phyloP scores from a whole-genome alignment of 2,329 filamentous ascomycete species.

The Hypoxylon sp. region DNA sequence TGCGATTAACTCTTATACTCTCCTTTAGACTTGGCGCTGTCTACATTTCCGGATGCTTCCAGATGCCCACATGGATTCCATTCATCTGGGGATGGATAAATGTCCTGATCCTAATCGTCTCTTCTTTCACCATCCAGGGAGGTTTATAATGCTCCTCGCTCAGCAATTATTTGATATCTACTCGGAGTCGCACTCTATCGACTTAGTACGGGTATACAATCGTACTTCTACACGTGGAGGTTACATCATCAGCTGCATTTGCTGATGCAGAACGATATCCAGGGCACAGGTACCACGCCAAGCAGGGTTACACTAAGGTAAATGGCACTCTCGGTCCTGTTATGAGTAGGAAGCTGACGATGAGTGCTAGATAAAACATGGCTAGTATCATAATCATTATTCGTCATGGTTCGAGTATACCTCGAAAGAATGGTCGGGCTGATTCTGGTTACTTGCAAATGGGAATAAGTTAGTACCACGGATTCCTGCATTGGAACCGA shows the following conservation, averaged over 20 bases:
- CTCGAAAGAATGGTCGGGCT: background rate
- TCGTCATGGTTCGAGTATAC: background rate
- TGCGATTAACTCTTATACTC: constrained; percentile 14
- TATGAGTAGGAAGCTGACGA: background rate
- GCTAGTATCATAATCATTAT: background rate
- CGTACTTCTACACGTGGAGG: background rate
- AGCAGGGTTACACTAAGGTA: background rate
- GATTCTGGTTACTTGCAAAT: background rate
- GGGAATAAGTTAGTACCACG: background rate
- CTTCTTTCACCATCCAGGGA: constrained; percentile 93
- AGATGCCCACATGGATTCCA: constrained; percentile 95
- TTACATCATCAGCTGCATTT: background rate
- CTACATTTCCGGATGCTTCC: constrained; percentile 85
- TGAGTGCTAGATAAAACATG: background rate
- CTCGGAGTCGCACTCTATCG: background rate
- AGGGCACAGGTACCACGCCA: background rate
- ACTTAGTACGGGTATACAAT: background rate
- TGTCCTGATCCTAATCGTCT: constrained; percentile 84
- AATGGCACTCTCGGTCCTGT: background rate
- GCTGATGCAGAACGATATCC: background rate
- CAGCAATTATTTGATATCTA: background rate
- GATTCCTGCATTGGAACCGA: background rate
- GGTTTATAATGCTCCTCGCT: constrained; percentile 72
- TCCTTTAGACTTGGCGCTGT: constrained; percentile 78
- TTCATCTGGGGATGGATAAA: constrained; percentile 91